Evolutionary conservation across 2,329 filamentous ascomycete species (phyloP), one percentile per base, ranked within the genome.

Genomic region (Coniochaeta hoffmannii): DNA sequence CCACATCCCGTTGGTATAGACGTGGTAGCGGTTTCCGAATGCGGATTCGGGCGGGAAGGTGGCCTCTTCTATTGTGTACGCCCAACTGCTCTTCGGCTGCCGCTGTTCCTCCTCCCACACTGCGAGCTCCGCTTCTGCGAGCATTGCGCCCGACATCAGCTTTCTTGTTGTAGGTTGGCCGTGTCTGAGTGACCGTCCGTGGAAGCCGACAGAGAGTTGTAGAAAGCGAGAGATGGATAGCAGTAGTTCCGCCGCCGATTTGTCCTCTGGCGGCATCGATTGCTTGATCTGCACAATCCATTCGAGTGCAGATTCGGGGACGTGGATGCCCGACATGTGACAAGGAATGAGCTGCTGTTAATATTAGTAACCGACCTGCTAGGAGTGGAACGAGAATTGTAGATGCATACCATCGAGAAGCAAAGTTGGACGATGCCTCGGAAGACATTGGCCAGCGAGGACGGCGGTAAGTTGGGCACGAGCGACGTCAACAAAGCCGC

Each of bases 341-440:
- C 71, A 73, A 6, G 76, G 71, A 36, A 79, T 74, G 50, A 78
- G 73, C 77, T 78, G 31, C 10, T 61, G 22, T 1, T 15, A 10
- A 35, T 41, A 30, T 44, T 12, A 36, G 17, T 11, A 31, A 52
- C n/a, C 8, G 19, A 7, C 24, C 5, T 12, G 24, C 11, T 11
- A 24, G 38, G 12, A 24, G 15, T 11, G 19, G 41, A 14, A 26
- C 15, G 41, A 2, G 41, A 50, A 17, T 10, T 51, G 51, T 50
- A 64, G 36, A 58, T 60, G 17, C 17, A 50, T 67, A 85, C 78
- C 67, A 84, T 74, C 35, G 81, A 79, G 62, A 77, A 83, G 56
- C 79, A 76, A 34, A 85, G 66, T 58, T 83, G 79, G 14, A 83
- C 61, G 54, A 84, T 75, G 5, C 77, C 75, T 32, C 76, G 72